phyloP scores from a whole-genome alignment of 345 rosid genomes.

The Hibiscus mutabilis region DNA sequence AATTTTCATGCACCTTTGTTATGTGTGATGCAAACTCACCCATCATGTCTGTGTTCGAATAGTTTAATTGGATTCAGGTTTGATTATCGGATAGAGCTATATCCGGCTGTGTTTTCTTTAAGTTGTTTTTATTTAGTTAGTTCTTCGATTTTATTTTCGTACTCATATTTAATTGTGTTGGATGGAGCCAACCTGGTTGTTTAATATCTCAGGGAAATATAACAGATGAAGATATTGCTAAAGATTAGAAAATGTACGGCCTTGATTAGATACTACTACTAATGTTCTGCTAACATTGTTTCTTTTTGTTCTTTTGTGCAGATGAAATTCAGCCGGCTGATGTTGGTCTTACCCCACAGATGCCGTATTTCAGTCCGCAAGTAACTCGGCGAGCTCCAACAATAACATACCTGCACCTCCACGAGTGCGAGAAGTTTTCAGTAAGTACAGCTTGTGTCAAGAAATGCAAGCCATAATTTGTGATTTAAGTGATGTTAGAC shows the following conservation, averaged over 20 bases:
- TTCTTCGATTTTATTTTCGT: not conserved
- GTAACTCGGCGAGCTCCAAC: slow-evolving; percentile 20
- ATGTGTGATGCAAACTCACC: not conserved
- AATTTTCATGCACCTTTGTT: not conserved
- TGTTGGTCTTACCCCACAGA: slow-evolving; percentile 48
- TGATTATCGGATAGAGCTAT: not conserved
- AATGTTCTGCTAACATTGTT: not conserved
- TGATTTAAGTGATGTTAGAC: not conserved
- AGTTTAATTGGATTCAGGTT: not conserved
- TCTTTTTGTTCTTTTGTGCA: slow-evolving; percentile 17
- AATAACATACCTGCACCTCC: slow-evolving; percentile 56
- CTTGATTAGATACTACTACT: not conserved
- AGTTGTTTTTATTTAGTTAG: no score
- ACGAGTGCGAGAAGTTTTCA: slow-evolving; percentile 62
- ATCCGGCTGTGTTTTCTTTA: not conserved
- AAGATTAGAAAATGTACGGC: not conserved
- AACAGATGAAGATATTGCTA: not conserved
- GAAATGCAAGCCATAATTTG: not conserved
- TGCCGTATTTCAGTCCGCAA: slow-evolving; percentile 36
- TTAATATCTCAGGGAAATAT: not conserved
- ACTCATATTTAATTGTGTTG: not conserved
- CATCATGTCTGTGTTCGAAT: not conserved
- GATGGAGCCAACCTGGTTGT: not conserved
- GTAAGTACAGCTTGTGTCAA: slow-evolving; percentile 27
- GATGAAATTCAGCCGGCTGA: slow-evolving; percentile 58